phyloP scores from a whole-genome alignment of 2,329 filamentous ascomycete genomes.

The Orbilia javanica region DNA sequence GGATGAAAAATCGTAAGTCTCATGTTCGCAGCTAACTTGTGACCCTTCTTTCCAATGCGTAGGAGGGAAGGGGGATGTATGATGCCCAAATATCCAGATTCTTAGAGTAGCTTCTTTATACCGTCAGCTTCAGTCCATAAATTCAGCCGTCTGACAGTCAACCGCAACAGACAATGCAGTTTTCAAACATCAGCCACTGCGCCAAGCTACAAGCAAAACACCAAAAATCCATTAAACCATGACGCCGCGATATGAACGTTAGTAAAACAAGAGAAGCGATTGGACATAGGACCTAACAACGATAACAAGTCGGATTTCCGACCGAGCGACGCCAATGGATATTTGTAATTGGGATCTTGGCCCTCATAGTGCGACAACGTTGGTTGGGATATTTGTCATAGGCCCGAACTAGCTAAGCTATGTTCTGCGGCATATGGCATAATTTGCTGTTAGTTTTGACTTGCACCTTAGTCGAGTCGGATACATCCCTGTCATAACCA shows the following conservation, averaged over 20 bases:
- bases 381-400: slow-evolving; percentile 12
- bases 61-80: not conserved
- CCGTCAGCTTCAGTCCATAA: slow-evolving; percentile 9
- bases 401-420: not conserved
- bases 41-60: not conserved
- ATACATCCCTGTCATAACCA: not conserved
- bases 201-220: not conserved
- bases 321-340: slow-evolving; percentile 1
- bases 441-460: not conserved
- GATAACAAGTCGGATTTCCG: slow-evolving; percentile 15
- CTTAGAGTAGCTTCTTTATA: slow-evolving; percentile 1
- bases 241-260: slow-evolving; percentile 9
- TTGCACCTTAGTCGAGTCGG: not conserved
- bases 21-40: not conserved
- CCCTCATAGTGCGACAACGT: not conserved
- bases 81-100: not conserved
- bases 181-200: slow-evolving; percentile 1
- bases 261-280: slow-evolving; percentile 11
- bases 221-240: not conserved
- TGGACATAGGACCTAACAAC: slow-evolving; percentile 6
- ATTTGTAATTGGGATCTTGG: slow-evolving; percentile 23
- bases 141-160: slow-evolving; percentile 8
- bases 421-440: not conserved
- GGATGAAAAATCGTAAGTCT: slow-evolving; percentile 4
- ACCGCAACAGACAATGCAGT: slow-evolving; percentile 4